Conservation (phyloP, 805 yeast genomes). For the Lipomyces yamanashiensis region DNA sequence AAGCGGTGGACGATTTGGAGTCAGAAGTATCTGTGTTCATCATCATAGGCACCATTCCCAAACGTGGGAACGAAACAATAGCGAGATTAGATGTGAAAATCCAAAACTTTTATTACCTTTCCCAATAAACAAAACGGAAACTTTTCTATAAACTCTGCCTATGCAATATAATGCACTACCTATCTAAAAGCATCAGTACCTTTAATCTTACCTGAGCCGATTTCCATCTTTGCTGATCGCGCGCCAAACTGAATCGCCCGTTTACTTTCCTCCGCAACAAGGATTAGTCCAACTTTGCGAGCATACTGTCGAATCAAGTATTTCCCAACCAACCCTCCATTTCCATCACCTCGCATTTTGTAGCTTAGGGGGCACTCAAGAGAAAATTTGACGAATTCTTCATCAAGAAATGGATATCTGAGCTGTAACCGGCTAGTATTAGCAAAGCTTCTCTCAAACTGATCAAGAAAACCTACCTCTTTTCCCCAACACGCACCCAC, state of each 20-base stretch:
- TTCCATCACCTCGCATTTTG: slow-evolving; percentile 46
- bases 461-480: slow-evolving; percentile 60
- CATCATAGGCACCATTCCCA: slow-evolving; percentile 6
- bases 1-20: neutral
- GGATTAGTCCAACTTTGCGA: slow-evolving; percentile 48
- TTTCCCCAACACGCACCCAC: slow-evolving; percentile 86
- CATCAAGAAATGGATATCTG: slow-evolving; percentile 49
- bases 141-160: too few relatives aligned
- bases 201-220: slow-evolving; percentile 72
- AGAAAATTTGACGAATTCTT: slow-evolving; percentile 55
- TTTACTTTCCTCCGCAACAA: slow-evolving; percentile 75
- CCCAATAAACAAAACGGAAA: neutral
- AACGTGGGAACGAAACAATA: neutral
- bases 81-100: neutral
- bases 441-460: slow-evolving; percentile 40
- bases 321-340: slow-evolving; percentile 48
- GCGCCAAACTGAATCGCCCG: slow-evolving; percentile 98
- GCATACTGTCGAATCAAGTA: slow-evolving; percentile 69
- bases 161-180: neutral
- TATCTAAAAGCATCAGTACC: slow-evolving; percentile 64
- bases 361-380: slow-evolving; percentile 46
- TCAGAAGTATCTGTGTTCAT: slow-evolving; percentile 32
- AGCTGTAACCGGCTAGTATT: slow-evolving; percentile 65
- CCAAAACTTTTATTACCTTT: neutral
- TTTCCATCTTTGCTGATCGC: slow-evolving; percentile 88